These are phyloP conservation scores for Candida railenensis DNA, from an alignment of 805 yeast species.

Conservation along the genomic window DNA sequence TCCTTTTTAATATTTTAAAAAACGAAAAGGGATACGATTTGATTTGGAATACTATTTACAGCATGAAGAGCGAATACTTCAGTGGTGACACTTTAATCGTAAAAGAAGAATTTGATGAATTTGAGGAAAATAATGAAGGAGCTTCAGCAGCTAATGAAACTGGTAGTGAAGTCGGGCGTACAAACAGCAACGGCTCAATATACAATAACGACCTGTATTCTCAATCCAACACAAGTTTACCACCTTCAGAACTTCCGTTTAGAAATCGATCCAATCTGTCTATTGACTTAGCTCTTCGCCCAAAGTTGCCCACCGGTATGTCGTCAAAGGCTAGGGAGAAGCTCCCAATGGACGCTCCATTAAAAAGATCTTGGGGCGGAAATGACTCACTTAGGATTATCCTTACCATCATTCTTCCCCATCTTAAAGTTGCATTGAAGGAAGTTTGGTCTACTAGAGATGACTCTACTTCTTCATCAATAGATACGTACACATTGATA, in stretches of 20 bases:
- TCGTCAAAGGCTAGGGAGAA: constrained; percentile 55
- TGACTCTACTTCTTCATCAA: background rate
- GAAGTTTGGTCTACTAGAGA: constrained; percentile 21
- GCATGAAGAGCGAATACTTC: constrained; percentile 23
- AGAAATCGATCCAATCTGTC: constrained; percentile 13
- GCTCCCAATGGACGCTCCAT: constrained; percentile 47
- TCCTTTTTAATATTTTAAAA: constrained; percentile 50
- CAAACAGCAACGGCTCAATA: background rate
- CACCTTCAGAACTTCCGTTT: background rate
- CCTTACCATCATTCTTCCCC: constrained; percentile 38
- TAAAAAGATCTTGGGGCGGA: constrained; percentile 58
- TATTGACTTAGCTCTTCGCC: constrained; percentile 43
- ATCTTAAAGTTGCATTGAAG: constrained; percentile 25
- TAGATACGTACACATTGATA: constrained; percentile 31
- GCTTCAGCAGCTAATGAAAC: background rate
- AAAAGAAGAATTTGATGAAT: background rate
- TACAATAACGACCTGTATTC: constrained; percentile 4
- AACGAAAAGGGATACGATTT: constrained; percentile 38
- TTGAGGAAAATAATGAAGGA: background rate
- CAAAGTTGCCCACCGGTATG: constrained; percentile 61
- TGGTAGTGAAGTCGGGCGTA: background rate
- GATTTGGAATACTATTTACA: constrained; percentile 32
- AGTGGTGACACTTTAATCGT: constrained; percentile 15
- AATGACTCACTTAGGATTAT: constrained; percentile 46
- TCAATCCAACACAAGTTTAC: constrained; percentile 1